Base-by-base conservation (phyloP, 2,329 filamentous ascomycete genomes). In the Verruconis gallopava region DNA sequence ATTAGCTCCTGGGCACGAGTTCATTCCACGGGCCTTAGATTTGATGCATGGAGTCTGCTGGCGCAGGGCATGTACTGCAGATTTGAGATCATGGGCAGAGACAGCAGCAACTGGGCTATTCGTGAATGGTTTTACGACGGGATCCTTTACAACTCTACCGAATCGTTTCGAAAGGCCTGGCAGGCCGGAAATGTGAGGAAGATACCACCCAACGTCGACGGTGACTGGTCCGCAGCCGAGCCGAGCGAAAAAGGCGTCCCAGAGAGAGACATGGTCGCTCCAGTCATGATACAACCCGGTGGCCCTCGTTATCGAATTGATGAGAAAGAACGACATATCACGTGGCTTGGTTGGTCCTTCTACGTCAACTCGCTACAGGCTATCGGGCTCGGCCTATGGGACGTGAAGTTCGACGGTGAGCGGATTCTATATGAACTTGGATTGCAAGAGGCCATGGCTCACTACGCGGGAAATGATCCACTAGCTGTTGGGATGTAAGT, bases 331-430 rank as follows among this genome's bases (percentile, higher is more conserved):
- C 59, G 62, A 38, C 73, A 66, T 47, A 59, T 74, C 25, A 65
- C 66, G 44, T 73, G 66, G 60, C 65, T 73, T 55, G 69, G 67
- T 14, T 74, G 67, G 55, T 60, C 62, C 3, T 72, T 73, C 52
- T 73, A 70, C 53, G 55, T 71, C 17, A 55, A 62, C 9, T 65
- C 62, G 46, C 60, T 60, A 4, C 62, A 62, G 32, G 57, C 63
- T 2, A 61, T 66, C 1, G 69, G 67, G 1, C 47, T 72, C 6
- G 61, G 59, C 47, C 54, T 72, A 11, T 68, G 62, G 49, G 69
- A 73, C 48, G 66, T 73, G 46, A 60, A 59, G 17, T 72, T 68
- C 55, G 67, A 67, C 47, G 66, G 64, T 11, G 62, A 71, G 46
- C 58, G 68, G 1, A 60, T 73, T 34, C 56, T 73, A 36, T 73